Evolutionary conservation across 306 rosid species (phyloP), one percentile per base, ranked within the genome.

Genomic region (Sesbania bispinosa): DNA sequence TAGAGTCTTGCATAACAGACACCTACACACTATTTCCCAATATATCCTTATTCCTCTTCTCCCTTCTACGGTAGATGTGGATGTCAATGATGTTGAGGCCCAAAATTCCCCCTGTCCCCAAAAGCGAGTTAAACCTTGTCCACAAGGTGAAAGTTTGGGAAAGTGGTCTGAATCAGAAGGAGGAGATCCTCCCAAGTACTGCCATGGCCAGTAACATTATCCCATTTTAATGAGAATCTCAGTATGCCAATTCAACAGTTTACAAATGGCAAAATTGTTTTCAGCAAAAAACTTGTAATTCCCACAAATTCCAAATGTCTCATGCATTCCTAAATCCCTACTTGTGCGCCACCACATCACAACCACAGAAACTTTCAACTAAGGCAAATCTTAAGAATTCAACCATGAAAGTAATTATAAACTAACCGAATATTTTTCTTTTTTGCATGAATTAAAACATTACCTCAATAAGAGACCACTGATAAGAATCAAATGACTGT

Each of bases 381-480:
- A 10, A 53, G 24, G 50, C 35, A 32, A 24, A 26, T 63, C 16
- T 21, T 20, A 19, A 33, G 61, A 75, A 18, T 24, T 10, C 58
- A 7, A 38, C 62, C 15, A 58, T 10, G 9, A 55, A 66, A 57
- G 18, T 27, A 36, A 36, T 32, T 14, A 67, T 23, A 45, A 32
- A 61, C 11, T 62, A 33, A 23, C 35, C 20, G 27, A 42, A 53
- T 29, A 21, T 4, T 16, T 20, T 26, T 0, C 9, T 46, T 61
- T 45, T 45, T 2, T 6, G 6, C 24, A 9, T 15, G 36, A 30
- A 35, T 9, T 35, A 38, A 69, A 71, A 72, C 62, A 76, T 71
- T 79, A 84, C 97, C 98, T 85, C 90, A 77, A 90, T 75, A 45
- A 93, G 83, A 76, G 93, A 87, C 76, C 84, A 88, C 81, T 90